These are phyloP conservation scores for Sicyos edulis DNA, from an alignment of 306 rosid genomes.

Conservation along the genomic window DNA sequence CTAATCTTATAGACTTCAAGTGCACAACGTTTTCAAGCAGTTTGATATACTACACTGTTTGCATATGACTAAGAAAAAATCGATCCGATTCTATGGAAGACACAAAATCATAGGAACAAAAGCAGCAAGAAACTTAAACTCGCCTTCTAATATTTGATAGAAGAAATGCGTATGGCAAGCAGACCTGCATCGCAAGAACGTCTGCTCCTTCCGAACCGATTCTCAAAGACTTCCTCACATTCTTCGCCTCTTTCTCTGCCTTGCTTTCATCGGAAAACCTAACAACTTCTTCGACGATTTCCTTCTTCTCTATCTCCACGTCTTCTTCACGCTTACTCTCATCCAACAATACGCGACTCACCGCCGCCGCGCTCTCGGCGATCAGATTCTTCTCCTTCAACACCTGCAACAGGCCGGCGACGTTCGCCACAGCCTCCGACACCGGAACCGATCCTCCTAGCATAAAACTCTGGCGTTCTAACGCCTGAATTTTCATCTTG, in stretches of 20 bases:
- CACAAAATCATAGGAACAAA: neutral
- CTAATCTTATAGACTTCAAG: neutral
- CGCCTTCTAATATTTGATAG: conserved; percentile 44
- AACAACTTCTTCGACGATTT: conserved; percentile 39
- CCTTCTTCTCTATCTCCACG: conserved; percentile 30
- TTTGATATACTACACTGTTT: neutral
- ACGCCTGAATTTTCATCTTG: conserved; percentile 44
- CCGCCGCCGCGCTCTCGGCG: conserved; percentile 43
- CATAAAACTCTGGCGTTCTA: conserved; percentile 37
- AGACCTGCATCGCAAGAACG: conserved; percentile 84
- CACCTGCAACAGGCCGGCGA: conserved; percentile 44
- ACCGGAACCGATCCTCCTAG: conserved; percentile 32
- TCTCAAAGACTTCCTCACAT: conserved; percentile 36
- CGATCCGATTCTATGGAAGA: neutral
- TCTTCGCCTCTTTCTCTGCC: conserved; percentile 21
- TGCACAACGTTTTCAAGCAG: neutral
- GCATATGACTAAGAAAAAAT: neutral
- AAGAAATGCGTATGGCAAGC: conserved; percentile 34
- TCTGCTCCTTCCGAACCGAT: conserved; percentile 73
- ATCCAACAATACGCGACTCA: conserved; percentile 38
- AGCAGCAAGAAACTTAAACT: conserved; percentile 24
- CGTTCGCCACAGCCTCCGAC: conserved; percentile 40
- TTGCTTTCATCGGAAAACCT: conserved; percentile 19
- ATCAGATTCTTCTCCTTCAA: conserved; percentile 60
- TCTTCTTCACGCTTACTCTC: conserved; percentile 28